These are phyloP conservation scores for Sphaerobolus stellatus DNA, from an alignment of 1,284 basidiomycete genomes.

Conservation along the genomic window DNA sequence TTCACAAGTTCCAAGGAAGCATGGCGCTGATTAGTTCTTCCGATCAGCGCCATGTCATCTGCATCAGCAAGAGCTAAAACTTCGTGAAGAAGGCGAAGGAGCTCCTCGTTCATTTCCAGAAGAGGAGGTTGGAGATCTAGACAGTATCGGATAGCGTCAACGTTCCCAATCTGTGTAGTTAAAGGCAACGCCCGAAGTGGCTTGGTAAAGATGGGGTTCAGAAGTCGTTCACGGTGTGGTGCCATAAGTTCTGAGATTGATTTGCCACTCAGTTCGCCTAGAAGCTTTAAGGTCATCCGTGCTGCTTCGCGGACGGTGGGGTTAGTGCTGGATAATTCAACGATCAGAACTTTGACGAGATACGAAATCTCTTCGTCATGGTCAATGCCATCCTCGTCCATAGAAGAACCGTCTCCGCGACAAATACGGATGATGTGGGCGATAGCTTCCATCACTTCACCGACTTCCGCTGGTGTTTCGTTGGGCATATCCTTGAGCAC, in stretches of 20 bases:
- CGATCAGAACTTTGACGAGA: slow-evolving; percentile 84
- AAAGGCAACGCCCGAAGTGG: slow-evolving; percentile 96
- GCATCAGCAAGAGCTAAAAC: slow-evolving; percentile 95
- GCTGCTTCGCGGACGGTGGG: slow-evolving; percentile 83
- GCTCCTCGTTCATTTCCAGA: slow-evolving; percentile 88
- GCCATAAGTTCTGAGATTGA: slow-evolving; percentile 78
- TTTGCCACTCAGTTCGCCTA: slow-evolving; percentile 75
- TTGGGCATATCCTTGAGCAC: slow-evolving; percentile 95
- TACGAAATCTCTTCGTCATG: slow-evolving; percentile 55
- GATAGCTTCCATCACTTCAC: slow-evolving; percentile 79
- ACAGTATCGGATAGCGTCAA: slow-evolving; percentile 95
- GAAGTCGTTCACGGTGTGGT: slow-evolving; percentile 85
- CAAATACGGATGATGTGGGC: slow-evolving; percentile 75
- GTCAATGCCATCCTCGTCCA: slow-evolving; percentile 27
- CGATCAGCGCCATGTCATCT: slow-evolving; percentile 83
- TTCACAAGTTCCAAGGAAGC: slow-evolving; percentile 83
- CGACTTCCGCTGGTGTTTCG: slow-evolving; percentile 83
- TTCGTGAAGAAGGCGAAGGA: slow-evolving; percentile 91
- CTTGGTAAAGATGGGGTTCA: slow-evolving; percentile 92
- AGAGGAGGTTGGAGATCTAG: slow-evolving; percentile 82
- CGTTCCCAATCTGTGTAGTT: slow-evolving; percentile 96
- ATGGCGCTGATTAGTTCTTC: slow-evolving; percentile 75
- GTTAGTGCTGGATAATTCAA: slow-evolving; percentile 88
- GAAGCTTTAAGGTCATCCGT: slow-evolving; percentile 78
- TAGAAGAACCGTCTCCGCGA: slow-evolving; percentile 50